phyloP scores from a whole-genome alignment of 139 green algal species.

The Microglena sp. region DNA sequence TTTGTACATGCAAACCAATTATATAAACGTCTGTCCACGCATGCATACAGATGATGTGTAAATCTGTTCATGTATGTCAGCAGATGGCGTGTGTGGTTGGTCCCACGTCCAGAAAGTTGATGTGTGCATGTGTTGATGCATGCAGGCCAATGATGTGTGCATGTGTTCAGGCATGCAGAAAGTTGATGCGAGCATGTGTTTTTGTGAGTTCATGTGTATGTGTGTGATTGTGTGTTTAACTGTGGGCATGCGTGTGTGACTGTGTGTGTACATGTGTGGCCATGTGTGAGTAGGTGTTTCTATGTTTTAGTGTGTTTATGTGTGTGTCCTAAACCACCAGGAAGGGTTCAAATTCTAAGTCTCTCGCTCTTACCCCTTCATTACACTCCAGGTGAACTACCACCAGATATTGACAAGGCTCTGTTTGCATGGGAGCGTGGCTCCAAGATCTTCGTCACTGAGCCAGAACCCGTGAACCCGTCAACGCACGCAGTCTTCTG shows the following conservation, averaged over 20 bases:
- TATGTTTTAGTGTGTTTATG: not conserved
- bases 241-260: not conserved
- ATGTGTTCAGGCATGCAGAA: not conserved
- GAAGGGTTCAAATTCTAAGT: not conserved
- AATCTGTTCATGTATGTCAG: too few relatives aligned
- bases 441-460: slow-evolving; percentile 36
- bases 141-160: too few relatives aligned
- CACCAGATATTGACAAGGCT: slow-evolving; percentile 19
- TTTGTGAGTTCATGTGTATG: not conserved
- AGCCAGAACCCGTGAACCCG: slow-evolving; percentile 32
- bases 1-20: too few relatives aligned
- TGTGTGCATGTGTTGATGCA: too few relatives aligned
- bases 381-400: slow-evolving; percentile 28
- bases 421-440: slow-evolving; percentile 43
- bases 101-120: too few relatives aligned
- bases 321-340: not conserved
- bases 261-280: too few relatives aligned
- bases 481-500: slow-evolving; percentile 36
- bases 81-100: too few relatives aligned
- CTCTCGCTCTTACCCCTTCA: not conserved
- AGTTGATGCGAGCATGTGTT: not conserved
- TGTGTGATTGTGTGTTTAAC: not conserved
- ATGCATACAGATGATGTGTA: not conserved
- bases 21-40: too few relatives aligned
- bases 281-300: too few relatives aligned